Evolutionary conservation across 148 eudicot species (phyloP), one percentile per base, ranked within the genome.

Genomic region (Vaccinium macrocarpon): DNA sequence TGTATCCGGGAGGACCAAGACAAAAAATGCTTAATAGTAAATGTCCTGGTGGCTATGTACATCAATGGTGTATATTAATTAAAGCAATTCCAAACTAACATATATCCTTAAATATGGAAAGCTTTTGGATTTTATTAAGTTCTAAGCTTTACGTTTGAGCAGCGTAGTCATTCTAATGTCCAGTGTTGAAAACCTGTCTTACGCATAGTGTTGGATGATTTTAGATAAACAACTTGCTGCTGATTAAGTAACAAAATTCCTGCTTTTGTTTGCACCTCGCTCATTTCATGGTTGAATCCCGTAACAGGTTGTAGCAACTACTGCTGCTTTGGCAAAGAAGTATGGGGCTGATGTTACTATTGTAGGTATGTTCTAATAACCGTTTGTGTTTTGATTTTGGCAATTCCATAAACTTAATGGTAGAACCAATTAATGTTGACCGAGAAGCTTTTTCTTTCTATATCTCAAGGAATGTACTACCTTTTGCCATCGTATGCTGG

Each of bases 291-390:
- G 71, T 51, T 55, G 27, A 53, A 76, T 78, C 79, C 38, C 25
- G 82, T 75, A 32, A 82, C 89, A 95, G 98, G 99, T 98, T 56
- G 92, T 95, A 83, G 92, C 98, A 32, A 95, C 99, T 76, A 89
- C 93, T 88, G 92, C 98, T 90, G 94, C 98, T 85, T 89, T 97
- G 91, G 98, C 97, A 12, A 97, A 95, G 87, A 97, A 95, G 89
- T 97, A 95, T 86, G 98, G 97, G 42, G 98, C 98, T 83, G 98
- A 95, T 62, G 93, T 97, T 85, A 97, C 99, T 81, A 96, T 97
- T 71, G 94, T 97, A 53, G 99, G 99, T 97, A 90, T 72, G 96
- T 81, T 27, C 11, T 78, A 66, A 14, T 62, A 57, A 14, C 51
- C 84, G 21, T 27, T 38, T n/a, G 10, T 29, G 56, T 77, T 32